phyloP scores from a whole-genome alignment of 345 rosid genomes.

The Erodium maritimum region DNA sequence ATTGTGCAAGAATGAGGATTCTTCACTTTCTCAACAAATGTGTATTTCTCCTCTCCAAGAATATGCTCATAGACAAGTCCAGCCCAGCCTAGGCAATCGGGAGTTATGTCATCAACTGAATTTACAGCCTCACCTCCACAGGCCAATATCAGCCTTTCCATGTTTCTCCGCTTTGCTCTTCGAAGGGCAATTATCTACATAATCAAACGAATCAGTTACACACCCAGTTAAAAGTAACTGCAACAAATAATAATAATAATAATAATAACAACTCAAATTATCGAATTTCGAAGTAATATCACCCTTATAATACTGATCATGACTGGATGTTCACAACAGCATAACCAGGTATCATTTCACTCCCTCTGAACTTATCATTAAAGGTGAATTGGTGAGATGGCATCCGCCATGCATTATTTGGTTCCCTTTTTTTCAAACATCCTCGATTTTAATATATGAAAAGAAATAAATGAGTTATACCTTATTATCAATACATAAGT shows the following conservation, averaged over 20 bases:
- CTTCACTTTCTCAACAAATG: conserved; percentile 92
- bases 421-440: not conserved
- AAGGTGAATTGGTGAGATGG: not conserved
- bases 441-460: not conserved
- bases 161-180: conserved; percentile 97
- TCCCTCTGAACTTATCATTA: not conserved
- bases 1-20: conserved; percentile 86
- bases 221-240: not conserved
- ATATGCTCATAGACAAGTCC: conserved; percentile 89
- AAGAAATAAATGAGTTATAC: no score
- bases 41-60: conserved; percentile 93
- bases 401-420: not conserved
- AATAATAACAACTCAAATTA: no score
- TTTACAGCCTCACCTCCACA: conserved; percentile 98
- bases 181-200: conserved; percentile 83
- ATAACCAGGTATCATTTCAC: not conserved
- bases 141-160: conserved; percentile 91
- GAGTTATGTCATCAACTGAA: conserved; percentile 77
- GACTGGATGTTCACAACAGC: not conserved
- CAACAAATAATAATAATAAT: no score
- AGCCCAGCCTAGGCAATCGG: conserved; percentile 94
- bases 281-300: not conserved
- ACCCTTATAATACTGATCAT: not conserved
- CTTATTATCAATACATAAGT: no score
- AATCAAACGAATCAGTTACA: conserved; percentile 3